phyloP scores from a whole-genome alignment of 2,329 filamentous ascomycete genomes.

The Macrophomina phaseolina region DNA sequence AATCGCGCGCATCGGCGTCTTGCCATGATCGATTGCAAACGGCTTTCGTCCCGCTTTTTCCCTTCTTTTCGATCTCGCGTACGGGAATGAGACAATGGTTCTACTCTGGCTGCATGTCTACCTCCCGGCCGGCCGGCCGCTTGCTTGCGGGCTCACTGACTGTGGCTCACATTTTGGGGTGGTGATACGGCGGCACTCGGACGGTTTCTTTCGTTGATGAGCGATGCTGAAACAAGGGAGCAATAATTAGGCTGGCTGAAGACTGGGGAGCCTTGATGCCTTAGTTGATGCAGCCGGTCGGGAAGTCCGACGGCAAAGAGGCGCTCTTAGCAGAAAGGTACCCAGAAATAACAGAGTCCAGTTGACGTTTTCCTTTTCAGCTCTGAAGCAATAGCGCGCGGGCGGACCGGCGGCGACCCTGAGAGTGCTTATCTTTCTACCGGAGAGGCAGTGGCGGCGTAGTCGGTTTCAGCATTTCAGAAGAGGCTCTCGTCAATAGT shows the following conservation, averaged over 20 bases:
- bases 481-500: background rate
- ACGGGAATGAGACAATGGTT: constrained; percentile 4
- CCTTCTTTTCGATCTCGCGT: background rate
- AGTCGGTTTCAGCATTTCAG: background rate
- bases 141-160: background rate
- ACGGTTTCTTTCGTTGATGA: background rate
- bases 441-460: background rate
- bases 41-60: background rate
- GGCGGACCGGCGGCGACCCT: background rate
- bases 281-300: background rate
- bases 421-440: background rate
- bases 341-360: background rate
- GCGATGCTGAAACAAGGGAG: background rate
- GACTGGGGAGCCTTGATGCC: constrained; percentile 1
- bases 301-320: background rate
- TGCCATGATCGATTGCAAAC: background rate
- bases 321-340: background rate
- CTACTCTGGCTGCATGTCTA: background rate
- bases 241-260: background rate
- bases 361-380: background rate
- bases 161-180: constrained; percentile 1
- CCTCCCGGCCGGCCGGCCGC: constrained; percentile 1
- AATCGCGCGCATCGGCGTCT: background rate
- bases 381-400: background rate
- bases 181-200: background rate